These are phyloP conservation scores for Saturnispora dispora DNA, from an alignment of 805 yeast genomes.

Conservation along the genomic window DNA sequence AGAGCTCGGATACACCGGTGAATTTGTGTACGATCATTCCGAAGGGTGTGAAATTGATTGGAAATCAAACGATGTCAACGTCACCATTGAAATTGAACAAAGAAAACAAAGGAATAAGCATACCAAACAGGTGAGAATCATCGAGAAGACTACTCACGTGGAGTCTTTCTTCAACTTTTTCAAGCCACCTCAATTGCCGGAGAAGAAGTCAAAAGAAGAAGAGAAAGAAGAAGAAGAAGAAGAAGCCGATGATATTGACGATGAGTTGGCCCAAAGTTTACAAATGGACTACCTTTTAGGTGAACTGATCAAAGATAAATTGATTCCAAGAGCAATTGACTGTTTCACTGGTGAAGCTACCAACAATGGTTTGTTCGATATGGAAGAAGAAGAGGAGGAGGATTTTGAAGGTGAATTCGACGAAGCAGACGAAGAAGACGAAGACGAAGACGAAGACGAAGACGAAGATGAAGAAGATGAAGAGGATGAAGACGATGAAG, in stretches of 20 bases:
- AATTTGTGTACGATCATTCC: slow-evolving; percentile 94
- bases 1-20: slow-evolving; percentile 90
- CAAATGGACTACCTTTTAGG: slow-evolving; percentile 93
- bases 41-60: slow-evolving; percentile 83
- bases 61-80: slow-evolving; percentile 71
- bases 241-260: slow-evolving; percentile 56
- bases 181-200: slow-evolving; percentile 79
- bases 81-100: slow-evolving; percentile 80
- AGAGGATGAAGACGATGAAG: slow-evolving; percentile 31
- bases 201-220: slow-evolving; percentile 27
- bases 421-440: slow-evolving; percentile 53
- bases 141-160: slow-evolving; percentile 88
- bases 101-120: slow-evolving; percentile 95
- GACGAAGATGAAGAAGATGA: slow-evolving; percentile 21
- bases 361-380: slow-evolving; percentile 52
- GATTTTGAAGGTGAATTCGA: slow-evolving; percentile 54
- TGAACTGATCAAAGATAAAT: slow-evolving; percentile 90
- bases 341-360: slow-evolving; percentile 98
- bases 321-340: slow-evolving; percentile 93
- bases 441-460: slow-evolving; percentile 53
- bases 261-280: slow-evolving; percentile 71
- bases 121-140: slow-evolving; percentile 92
- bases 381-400: slow-evolving; percentile 42
- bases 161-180: slow-evolving; percentile 95
- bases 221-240: slow-evolving; percentile 36